Percentiles rank a stretch among this genome's conserved stretches.
phyloP scores from a whole-genome alignment of 805 yeast genomes.

The Ogataea kodamae region DNA sequence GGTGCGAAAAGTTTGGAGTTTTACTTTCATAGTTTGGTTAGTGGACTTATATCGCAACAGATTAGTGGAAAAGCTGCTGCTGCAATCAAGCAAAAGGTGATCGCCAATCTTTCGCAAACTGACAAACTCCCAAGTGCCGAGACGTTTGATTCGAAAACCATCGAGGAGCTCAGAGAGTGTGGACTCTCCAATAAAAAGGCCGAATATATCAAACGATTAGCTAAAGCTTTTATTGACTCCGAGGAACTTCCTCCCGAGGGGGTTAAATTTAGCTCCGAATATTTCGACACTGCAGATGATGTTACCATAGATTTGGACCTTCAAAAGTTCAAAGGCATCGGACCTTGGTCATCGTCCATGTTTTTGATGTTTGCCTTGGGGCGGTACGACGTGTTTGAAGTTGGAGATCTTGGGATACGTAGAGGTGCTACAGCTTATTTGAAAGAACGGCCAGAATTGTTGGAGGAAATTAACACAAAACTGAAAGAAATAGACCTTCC shows the following conservation, averaged over 20 bases:
- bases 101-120: conserved; percentile 13
- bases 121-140: conserved; percentile 50
- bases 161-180: conserved; percentile 51
- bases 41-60: conserved; percentile 66
- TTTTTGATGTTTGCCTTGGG: conserved; percentile 68
- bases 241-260: conserved; percentile 16
- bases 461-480: conserved; percentile 41
- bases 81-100: conserved; percentile 47
- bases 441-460: conserved; percentile 46
- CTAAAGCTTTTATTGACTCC: conserved; percentile 45
- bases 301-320: conserved; percentile 14
- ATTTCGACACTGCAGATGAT: conserved; percentile 19
- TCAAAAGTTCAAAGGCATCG: conserved; percentile 59
- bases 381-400: conserved; percentile 67
- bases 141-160: conserved; percentile 37
- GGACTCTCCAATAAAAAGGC: conserved; percentile 72
- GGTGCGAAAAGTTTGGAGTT: conserved; percentile 19
- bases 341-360: conserved; percentile 89
- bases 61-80: conserved; percentile 78
- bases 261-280: conserved; percentile 14
- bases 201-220: conserved; percentile 54
- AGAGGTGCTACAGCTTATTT: conserved; percentile 72
- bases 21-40: conserved; percentile 41
- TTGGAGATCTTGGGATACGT: conserved; percentile 80
- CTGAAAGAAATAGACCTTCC: conserved; percentile 21